Evolutionary conservation across 495 filamentous ascomycete genomes (phyloP).

Genomic region (Aspergillus funiculosus): DNA sequence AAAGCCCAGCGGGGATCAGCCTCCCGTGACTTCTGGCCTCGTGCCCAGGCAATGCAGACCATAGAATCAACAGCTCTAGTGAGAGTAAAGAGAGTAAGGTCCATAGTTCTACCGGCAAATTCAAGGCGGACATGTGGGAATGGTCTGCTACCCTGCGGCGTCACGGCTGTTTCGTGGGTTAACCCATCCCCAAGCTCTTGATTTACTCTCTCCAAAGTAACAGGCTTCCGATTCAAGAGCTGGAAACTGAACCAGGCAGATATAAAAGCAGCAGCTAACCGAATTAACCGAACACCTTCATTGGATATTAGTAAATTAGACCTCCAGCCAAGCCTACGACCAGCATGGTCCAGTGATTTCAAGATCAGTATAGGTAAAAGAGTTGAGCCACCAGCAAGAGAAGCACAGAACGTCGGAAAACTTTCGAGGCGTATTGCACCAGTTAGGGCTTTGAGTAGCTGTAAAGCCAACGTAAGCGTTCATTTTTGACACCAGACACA

Average conservation of each 20-base stretch:
- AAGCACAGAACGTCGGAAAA: constrained; percentile 79
- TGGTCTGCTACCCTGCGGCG: constrained; percentile 32
- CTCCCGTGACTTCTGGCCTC: constrained; percentile 28
- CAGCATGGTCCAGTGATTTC: constrained; percentile 27
- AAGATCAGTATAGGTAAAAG: constrained; percentile 49
- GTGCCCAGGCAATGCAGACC: constrained; percentile 60
- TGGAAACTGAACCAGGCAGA: constrained; percentile 45
- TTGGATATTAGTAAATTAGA: constrained; percentile 16
- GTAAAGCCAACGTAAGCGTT: constrained; percentile 5
- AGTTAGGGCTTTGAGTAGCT: constrained; percentile 36
- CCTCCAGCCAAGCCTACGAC: constrained; percentile 16
- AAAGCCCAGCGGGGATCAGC: constrained; percentile 43
- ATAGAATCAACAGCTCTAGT: constrained; percentile 71
- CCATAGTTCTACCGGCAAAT: constrained; percentile 72
- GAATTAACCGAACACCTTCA: constrained; percentile 26
- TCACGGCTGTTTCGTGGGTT: constrained; percentile 29
- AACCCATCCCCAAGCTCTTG: constrained; percentile 1
- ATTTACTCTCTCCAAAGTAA: constrained; percentile 16
- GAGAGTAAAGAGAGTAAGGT: constrained; percentile 77
- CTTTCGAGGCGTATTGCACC: constrained; percentile 40
- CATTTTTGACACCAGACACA: constrained; percentile 1
- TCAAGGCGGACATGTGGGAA: constrained; percentile 19
- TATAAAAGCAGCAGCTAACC: constrained; percentile 38
- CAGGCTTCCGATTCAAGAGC: constrained; percentile 40
- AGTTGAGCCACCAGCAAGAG: constrained; percentile 69